phyloP scores from a whole-genome alignment of 2,329 filamentous ascomycete genomes.

The Aspergillus uvarum region DNA sequence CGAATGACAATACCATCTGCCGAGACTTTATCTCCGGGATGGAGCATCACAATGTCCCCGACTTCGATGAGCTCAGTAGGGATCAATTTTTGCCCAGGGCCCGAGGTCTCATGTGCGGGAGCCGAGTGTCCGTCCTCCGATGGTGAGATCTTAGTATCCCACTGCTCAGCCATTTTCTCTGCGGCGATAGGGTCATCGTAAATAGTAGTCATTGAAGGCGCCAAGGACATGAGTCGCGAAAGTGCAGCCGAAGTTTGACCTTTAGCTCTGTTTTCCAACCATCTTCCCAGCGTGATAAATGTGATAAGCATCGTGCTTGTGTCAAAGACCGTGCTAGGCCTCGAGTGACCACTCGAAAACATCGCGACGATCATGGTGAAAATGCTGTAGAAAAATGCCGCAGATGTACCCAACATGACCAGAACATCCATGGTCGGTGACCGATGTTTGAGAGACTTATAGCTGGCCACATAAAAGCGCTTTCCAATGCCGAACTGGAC shows the following conservation, averaged over 20 bases:
- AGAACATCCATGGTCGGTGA: conserved; percentile 98
- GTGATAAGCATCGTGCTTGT: conserved; percentile 98
- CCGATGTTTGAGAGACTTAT: conserved; percentile 83
- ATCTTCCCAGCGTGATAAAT: conserved; percentile 88
- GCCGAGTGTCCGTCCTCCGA: conserved; percentile 14
- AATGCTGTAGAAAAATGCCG: conserved; percentile 93
- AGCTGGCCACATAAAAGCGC: conserved; percentile 92
- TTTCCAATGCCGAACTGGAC: conserved; percentile 95
- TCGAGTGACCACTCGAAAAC: conserved; percentile 68
- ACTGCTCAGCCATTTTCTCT: conserved; percentile 81
- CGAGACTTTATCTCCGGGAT: conserved; percentile 94
- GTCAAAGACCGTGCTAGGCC: conserved; percentile 89
- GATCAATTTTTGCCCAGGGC: conserved; percentile 75
- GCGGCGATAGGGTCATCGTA: conserved; percentile 92
- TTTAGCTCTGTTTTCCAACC: conserved; percentile 90
- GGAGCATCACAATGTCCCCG: conserved; percentile 87
- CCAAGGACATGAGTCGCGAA: conserved; percentile 90
- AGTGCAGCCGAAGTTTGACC: conserved; percentile 94
- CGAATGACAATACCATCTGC: conserved; percentile 84
- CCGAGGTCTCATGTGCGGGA: conserved; percentile 38
- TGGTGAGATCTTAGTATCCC: conserved; percentile 49
- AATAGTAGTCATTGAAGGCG: conserved; percentile 95
- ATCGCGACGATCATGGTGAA: conserved; percentile 83
- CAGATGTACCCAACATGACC: conserved; percentile 87
- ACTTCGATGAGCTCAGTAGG: conserved; percentile 93